A percentile compares a stretch with the other conserved stretches of the same genome.
Evolutionary conservation across 1,139 yeast species (phyloP).

Genomic region (Suhomyces terraborum): DNA sequence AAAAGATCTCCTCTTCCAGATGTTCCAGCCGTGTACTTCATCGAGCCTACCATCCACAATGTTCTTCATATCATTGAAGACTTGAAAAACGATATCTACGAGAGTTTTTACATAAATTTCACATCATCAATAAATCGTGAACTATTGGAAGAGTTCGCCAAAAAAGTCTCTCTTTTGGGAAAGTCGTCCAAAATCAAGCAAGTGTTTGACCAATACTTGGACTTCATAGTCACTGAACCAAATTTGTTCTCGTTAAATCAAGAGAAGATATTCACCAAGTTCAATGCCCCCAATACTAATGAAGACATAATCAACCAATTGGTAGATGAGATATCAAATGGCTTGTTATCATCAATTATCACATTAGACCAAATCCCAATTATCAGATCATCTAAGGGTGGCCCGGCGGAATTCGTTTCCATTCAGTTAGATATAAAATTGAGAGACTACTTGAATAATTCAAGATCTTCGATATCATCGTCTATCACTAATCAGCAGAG

Average conservation of each 20-base stretch:
- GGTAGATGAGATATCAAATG: slow-evolving; percentile 73
- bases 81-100: slow-evolving; percentile 71
- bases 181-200: slow-evolving; percentile 74
- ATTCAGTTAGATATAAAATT: slow-evolving; percentile 78
- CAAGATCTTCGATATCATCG: slow-evolving; percentile 41
- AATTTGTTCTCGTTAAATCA: slow-evolving; percentile 81
- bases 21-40: slow-evolving; percentile 91
- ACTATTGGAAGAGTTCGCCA: slow-evolving; percentile 85
- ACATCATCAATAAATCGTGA: slow-evolving; percentile 77
- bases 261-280: slow-evolving; percentile 61
- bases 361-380: slow-evolving; percentile 83
- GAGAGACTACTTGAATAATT: slow-evolving; percentile 80
- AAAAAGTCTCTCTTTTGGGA: slow-evolving; percentile 71
- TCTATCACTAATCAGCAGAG: slow-evolving; percentile 43
- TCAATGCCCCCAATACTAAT: slow-evolving; percentile 69
- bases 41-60: slow-evolving; percentile 83
- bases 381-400: slow-evolving; percentile 87
- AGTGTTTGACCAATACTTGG: slow-evolving; percentile 90
- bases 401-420: slow-evolving; percentile 94
- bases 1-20: slow-evolving; percentile 82
- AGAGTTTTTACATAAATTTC: slow-evolving; percentile 80
- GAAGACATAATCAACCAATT: slow-evolving; percentile 73
- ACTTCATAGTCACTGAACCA: slow-evolving; percentile 91
- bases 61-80: slow-evolving; percentile 70
- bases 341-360: slow-evolving; percentile 75